phyloP scores from a whole-genome alignment of 176 grass and related monocot genomes.

The sorghum (Sorghum bicolor) region DNA sequence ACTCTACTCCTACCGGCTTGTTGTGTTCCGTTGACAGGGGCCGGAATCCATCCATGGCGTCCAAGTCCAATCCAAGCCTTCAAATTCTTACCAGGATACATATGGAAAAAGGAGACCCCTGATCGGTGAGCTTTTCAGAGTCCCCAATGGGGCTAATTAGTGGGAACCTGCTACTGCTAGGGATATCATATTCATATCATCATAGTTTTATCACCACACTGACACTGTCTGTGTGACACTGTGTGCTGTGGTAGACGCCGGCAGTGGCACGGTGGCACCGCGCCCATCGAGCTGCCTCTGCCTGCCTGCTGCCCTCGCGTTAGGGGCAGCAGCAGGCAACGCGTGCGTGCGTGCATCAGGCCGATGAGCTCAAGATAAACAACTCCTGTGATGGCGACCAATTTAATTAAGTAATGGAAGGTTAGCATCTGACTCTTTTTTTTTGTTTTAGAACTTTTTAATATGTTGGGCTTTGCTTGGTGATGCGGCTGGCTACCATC shows the following conservation, averaged over 20 bases:
- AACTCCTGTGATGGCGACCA: not conserved
- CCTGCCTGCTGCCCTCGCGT: slow-evolving; percentile 22
- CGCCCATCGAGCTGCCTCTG: slow-evolving; percentile 13
- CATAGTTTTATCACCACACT: slow-evolving; percentile 31
- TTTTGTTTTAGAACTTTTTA: not conserved
- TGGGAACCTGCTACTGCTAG: no score
- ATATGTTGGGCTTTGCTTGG: not conserved
- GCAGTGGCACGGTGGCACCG: no score
- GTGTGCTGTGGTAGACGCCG: slow-evolving; percentile 7
- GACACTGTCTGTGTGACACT: not conserved
- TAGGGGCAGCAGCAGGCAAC: slow-evolving; percentile 14
- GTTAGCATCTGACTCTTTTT: not conserved
- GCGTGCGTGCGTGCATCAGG: slow-evolving; percentile 9
- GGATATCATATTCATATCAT: not conserved
- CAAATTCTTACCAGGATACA: no score
- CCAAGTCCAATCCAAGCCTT: no score
- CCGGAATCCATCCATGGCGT: no score
- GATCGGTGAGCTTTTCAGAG: no score
- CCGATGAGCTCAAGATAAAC: not conserved
- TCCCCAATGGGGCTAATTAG: no score
- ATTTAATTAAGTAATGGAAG: not conserved
- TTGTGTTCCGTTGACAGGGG: no score
- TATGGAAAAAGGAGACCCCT: no score
- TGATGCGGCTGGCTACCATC: slow-evolving; percentile 18
- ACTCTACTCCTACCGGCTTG: no score